These are phyloP conservation scores for Cercospora nicotianae DNA, from an alignment of 2,329 filamentous ascomycete genomes.

Conservation along the genomic window DNA sequence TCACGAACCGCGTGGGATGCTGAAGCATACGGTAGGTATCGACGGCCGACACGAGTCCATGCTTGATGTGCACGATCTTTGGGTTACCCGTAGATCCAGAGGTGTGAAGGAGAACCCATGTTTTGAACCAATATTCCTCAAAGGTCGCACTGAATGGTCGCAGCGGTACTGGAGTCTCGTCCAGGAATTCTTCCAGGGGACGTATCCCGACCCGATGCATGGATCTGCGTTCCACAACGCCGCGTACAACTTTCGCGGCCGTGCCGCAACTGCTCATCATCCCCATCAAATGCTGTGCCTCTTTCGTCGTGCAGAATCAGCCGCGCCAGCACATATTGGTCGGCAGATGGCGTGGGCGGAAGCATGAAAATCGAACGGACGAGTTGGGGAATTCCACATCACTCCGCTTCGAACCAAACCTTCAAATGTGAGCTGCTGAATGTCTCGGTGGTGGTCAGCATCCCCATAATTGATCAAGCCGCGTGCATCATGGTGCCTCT, in stretches of 20 bases:
- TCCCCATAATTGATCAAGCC: not conserved
- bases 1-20: not conserved
- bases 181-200: not conserved
- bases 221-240: not conserved
- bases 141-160: not conserved
- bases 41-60: constrained; percentile 15
- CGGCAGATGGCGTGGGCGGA: not conserved
- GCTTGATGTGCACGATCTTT: constrained; percentile 19
- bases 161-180: not conserved
- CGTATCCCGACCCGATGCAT: not conserved
- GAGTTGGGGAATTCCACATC: not conserved
- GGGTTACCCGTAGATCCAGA: constrained; percentile 21
- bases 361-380: not conserved
- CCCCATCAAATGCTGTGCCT: not conserved
- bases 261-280: not conserved
- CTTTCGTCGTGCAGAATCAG: not conserved
- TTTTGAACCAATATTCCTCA: constrained; percentile 15
- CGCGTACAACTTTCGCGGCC: not conserved
- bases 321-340: not conserved
- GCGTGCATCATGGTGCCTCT: not conserved
- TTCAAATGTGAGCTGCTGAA: not conserved
- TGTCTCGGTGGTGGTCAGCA: not conserved
- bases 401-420: not conserved
- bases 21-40: constrained; percentile 11
- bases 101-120: constrained; percentile 20